Percentiles rank a stretch among this genome's conserved stretches.
Conservation (phyloP, 2,329 filamentous ascomycete species). For the Aureobasidium sp. region DNA sequence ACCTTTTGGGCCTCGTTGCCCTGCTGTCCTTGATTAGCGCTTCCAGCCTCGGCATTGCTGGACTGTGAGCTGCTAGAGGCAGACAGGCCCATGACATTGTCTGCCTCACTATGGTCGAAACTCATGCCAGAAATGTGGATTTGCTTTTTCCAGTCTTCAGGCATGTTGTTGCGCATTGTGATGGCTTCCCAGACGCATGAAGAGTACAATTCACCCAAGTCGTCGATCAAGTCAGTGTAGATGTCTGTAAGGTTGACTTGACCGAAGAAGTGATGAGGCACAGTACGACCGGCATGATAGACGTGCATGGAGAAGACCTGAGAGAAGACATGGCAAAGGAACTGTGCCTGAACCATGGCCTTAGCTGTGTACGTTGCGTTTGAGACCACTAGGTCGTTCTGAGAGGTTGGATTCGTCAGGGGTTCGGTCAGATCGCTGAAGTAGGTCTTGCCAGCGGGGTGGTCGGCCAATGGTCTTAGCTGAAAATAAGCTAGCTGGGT, state of each 20-base stretch:
- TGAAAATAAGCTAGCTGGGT: constrained; percentile 61
- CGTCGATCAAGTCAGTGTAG: constrained; percentile 64
- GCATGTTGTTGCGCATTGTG: constrained; percentile 62
- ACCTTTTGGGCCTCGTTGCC: not conserved
- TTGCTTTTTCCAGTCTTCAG: constrained; percentile 53
- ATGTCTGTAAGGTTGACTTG: constrained; percentile 78
- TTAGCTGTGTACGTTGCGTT: constrained; percentile 73
- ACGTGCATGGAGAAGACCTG: constrained; percentile 9
- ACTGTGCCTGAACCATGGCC: constrained; percentile 66
- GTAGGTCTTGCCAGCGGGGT: constrained; percentile 17
- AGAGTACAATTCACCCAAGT: constrained; percentile 68
- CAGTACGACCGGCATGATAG: constrained; percentile 43
- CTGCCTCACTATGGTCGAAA: constrained; percentile 32
- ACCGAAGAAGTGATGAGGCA: constrained; percentile 54
- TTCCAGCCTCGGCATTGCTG: not conserved
- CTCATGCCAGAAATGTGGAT: constrained; percentile 35
- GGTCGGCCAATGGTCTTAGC: constrained; percentile 56
- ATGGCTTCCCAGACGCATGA: constrained; percentile 82
- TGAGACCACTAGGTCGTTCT: constrained; percentile 25
- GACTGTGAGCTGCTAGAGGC: not conserved
- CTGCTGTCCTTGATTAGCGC: not conserved
- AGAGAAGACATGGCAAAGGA: constrained; percentile 46
- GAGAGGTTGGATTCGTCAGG: not conserved
- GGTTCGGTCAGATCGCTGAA: constrained; percentile 16
- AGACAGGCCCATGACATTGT: constrained; percentile 29